These are phyloP conservation scores for Venturia carpophila DNA, from an alignment of 2,329 filamentous ascomycete genomes.

Conservation along the genomic window DNA sequence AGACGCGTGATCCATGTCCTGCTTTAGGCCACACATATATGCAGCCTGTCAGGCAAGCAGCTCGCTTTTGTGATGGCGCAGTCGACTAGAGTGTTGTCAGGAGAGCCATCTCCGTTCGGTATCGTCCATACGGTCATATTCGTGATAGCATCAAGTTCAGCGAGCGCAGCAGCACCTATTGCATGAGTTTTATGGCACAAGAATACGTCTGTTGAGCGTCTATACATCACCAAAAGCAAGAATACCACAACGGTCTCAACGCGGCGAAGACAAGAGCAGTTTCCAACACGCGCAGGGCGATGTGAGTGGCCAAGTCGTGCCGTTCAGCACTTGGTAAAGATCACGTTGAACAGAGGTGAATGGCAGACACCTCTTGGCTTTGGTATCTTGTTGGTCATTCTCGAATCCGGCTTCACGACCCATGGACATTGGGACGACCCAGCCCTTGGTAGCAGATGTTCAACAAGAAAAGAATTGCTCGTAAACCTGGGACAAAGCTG, in stretches of 20 bases:
- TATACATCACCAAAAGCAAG: background rate
- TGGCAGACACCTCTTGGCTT: background rate
- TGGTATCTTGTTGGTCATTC: background rate
- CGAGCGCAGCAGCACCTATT: conserved; percentile 13
- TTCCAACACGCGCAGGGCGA: background rate
- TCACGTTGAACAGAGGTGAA: background rate
- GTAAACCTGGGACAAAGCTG: background rate
- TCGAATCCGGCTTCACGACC: background rate
- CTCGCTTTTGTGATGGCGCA: conserved; percentile 17
- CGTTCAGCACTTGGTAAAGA: background rate
- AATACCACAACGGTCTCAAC: background rate
- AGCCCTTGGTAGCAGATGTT: background rate
- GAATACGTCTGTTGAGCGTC: background rate
- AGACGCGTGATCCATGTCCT: conserved; percentile 19
- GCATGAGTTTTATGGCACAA: background rate
- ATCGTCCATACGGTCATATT: conserved; percentile 7
- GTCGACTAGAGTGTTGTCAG: conserved; percentile 20
- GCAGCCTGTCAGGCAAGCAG: conserved; percentile 23
- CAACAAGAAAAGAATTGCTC: background rate
- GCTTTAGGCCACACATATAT: conserved; percentile 17
- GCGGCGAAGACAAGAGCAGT: background rate
- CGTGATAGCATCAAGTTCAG: conserved; percentile 17
- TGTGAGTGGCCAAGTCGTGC: background rate
- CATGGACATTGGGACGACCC: background rate
- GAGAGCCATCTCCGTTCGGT: conserved; percentile 7